These are phyloP conservation scores for Paecilomyces fulvus DNA, from an alignment of 2,329 filamentous ascomycete species.

Conservation along the genomic window DNA sequence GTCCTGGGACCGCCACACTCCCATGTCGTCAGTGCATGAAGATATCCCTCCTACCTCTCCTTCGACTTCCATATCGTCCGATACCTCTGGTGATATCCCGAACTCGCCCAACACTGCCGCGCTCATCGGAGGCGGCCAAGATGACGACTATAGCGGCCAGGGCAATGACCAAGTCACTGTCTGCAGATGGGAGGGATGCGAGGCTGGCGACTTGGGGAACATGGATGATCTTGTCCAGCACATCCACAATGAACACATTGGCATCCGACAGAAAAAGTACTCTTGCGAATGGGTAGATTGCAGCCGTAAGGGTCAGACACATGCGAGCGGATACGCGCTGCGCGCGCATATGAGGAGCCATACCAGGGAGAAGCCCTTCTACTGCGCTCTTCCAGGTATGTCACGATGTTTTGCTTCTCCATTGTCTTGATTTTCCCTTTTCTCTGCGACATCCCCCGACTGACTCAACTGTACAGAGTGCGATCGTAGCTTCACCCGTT, in stretches of 20 bases:
- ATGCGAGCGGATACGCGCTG: conserved; percentile 90
- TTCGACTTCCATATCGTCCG: conserved; percentile 71
- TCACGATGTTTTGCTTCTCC: no score
- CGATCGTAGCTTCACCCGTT: conserved; percentile 91
- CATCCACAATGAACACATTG: conserved; percentile 89
- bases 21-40: conserved; percentile 36
- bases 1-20: conserved; percentile 43
- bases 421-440: conserved; percentile 1
- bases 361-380: conserved; percentile 96
- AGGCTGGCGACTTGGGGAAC: conserved; percentile 61
- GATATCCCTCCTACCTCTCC: conserved; percentile 37
- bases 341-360: conserved; percentile 98
- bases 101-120: conserved; percentile 53
- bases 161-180: conserved; percentile 65
- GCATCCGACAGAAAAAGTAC: conserved; percentile 88
- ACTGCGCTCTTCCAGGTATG: conserved; percentile 85
- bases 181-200: conserved; percentile 71
- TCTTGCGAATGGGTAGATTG: conserved; percentile 98
- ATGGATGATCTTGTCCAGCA: conserved; percentile 78
- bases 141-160: conserved; percentile 61
- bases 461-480: conserved; percentile 57
- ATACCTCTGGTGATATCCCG: conserved; percentile 79
- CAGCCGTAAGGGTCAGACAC: conserved; percentile 74
- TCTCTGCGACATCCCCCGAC: not conserved
- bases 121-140: conserved; percentile 32